These are phyloP conservation scores for Achaetomiella virescens DNA, from an alignment of 495 filamentous ascomycete genomes.

Conservation along the genomic window DNA sequence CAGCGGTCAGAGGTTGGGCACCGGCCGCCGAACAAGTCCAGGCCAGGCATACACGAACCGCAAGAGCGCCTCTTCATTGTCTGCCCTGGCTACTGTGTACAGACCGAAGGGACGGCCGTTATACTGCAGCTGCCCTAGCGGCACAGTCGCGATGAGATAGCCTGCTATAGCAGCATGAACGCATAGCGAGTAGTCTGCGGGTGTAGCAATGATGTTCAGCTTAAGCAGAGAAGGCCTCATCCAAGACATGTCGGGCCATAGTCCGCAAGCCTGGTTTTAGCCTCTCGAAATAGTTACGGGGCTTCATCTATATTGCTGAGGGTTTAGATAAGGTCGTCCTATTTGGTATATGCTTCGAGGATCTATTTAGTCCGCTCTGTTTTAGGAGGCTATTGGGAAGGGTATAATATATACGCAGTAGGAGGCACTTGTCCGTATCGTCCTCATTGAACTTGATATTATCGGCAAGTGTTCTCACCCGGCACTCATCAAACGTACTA, in stretches of 20 bases:
- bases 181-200: conserved; percentile 28
- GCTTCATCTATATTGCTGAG: conserved; percentile 15
- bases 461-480: conserved; percentile 19
- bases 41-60: conserved; percentile 23
- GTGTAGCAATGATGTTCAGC: conserved; percentile 27
- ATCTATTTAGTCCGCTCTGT: too few relatives aligned
- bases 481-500: conserved; percentile 16
- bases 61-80: conserved; percentile 24
- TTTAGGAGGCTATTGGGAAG: neutral
- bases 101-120: conserved; percentile 31
- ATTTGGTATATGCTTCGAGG: neutral
- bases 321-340: conserved; percentile 20
- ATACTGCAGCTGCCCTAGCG: conserved; percentile 29
- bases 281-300: neutral
- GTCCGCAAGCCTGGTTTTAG: conserved; percentile 13
- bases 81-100: conserved; percentile 17
- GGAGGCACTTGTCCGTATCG: conserved; percentile 20
- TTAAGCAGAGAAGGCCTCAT: conserved; percentile 15
- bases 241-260: neutral
- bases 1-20: too few relatives aligned
- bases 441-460: conserved; percentile 26
- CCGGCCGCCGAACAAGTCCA: too few relatives aligned
- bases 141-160: conserved; percentile 32
- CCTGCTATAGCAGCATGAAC: conserved; percentile 27
- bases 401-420: neutral